Conservation (phyloP, 1,284 basidiomycete genomes). For the Boletus holoroseus region DNA sequence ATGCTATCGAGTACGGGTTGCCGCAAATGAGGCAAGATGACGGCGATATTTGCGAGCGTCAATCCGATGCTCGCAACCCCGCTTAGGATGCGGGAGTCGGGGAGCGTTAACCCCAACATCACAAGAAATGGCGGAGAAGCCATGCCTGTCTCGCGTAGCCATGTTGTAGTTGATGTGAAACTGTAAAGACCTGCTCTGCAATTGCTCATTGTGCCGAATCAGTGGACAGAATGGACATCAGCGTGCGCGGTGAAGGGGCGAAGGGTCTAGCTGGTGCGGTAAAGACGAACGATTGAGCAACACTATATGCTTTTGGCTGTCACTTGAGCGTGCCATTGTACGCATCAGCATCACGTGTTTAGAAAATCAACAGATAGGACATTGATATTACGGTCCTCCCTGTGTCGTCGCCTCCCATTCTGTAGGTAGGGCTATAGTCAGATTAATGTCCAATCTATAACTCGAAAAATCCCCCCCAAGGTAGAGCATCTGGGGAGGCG, state of each 20-base stretch:
- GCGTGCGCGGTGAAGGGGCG: neutral
- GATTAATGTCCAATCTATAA: neutral
- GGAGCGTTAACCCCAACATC: slow-evolving; percentile 24
- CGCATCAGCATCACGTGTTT: slow-evolving; percentile 26
- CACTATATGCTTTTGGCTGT: slow-evolving; percentile 10
- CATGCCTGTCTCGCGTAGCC: slow-evolving; percentile 23
- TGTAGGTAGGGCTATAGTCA: neutral
- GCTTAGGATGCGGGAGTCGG: slow-evolving; percentile 27
- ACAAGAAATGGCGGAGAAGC: slow-evolving; percentile 30
- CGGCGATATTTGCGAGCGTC: slow-evolving; percentile 26
- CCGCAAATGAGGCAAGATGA: slow-evolving; percentile 26
- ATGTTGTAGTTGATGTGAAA: slow-evolving; percentile 19
- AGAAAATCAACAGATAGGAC: slow-evolving; percentile 18
- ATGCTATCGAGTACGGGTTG: slow-evolving; percentile 20
- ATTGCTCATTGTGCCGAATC: slow-evolving; percentile 17
- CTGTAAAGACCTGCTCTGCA: slow-evolving; percentile 28
- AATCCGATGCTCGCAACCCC: slow-evolving; percentile 27
- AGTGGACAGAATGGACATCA: slow-evolving; percentile 1
- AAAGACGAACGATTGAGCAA: slow-evolving; percentile 1
- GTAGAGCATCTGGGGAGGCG: neutral
- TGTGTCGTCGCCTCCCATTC: neutral
- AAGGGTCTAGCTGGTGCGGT: neutral
- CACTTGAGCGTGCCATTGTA: neutral
- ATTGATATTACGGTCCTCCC: neutral
- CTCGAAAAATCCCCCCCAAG: neutral